Evolutionary conservation across 805 yeast species (phyloP).

Genomic region (Suhomyces faveliae): DNA sequence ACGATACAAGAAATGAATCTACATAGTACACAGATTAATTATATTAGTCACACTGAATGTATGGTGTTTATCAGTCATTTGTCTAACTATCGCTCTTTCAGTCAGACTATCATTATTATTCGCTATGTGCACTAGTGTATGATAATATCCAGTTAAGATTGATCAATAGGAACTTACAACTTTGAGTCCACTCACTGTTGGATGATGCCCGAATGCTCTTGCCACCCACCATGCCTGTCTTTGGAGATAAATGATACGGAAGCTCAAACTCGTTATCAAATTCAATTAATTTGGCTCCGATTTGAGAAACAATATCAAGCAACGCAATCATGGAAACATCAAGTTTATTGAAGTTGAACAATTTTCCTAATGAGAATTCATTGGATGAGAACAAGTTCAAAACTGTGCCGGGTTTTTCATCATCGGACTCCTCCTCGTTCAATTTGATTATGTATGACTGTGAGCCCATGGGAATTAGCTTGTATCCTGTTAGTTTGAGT

Average conservation of each 20-base stretch:
- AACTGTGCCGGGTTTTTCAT: conserved; percentile 31
- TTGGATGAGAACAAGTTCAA: conserved; percentile 66
- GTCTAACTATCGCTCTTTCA: too few species aligned
- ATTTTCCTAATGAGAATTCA: conserved; percentile 67
- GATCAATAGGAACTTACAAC: conserved; percentile 78
- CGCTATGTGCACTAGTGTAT: conserved; percentile 48
- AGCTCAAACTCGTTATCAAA: conserved; percentile 57
- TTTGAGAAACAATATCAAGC: conserved; percentile 56
- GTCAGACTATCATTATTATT: neutral
- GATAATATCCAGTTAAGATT: conserved; percentile 81
- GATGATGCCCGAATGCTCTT: conserved; percentile 69
- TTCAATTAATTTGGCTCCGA: conserved; percentile 44
- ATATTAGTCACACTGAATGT: too few species aligned
- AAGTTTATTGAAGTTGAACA: conserved; percentile 70
- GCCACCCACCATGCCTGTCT: conserved; percentile 71
- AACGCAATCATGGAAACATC: conserved; percentile 82
- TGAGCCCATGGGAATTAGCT: conserved; percentile 79
- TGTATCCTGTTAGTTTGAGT: conserved; percentile 56
- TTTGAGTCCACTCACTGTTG: conserved; percentile 84
- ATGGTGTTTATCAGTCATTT: too few species aligned
- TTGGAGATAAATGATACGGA: conserved; percentile 64
- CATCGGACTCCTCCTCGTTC: conserved; percentile 18
- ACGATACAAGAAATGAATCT: too few species aligned
- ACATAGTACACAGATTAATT: too few species aligned
- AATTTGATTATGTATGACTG: conserved; percentile 69